Percentiles rank a stretch among this genome's conserved stretches.
Conservation (phyloP, 352 stramenopile species). For the Pythium phragmitis region DNA sequence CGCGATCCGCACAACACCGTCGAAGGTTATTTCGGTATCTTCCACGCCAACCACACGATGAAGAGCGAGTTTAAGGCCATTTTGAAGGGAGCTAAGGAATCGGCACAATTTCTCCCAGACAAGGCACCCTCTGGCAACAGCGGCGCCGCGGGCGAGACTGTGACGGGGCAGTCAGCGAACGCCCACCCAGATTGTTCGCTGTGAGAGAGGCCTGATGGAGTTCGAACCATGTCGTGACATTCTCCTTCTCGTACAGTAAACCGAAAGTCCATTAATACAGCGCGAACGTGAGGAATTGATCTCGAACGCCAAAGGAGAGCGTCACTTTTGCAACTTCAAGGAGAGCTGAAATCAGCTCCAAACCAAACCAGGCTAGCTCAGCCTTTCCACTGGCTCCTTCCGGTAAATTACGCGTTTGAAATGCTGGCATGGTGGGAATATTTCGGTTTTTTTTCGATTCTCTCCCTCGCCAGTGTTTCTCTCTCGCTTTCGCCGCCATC, state of each 20-base stretch:
- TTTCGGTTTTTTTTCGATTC: background rate
- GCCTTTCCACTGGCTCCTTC: background rate
- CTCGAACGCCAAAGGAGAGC: background rate
- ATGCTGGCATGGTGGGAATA: background rate
- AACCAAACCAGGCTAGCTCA: background rate
- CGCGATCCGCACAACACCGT: constrained; percentile 39
- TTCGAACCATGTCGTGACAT: background rate
- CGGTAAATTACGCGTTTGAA: constrained; percentile 11
- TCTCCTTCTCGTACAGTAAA: background rate
- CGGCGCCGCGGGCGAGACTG: background rate
- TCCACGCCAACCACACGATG: constrained; percentile 39
- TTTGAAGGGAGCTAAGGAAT: background rate
- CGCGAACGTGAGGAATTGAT: background rate
- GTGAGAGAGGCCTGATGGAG: background rate
- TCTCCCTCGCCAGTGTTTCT: background rate
- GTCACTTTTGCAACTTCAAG: too few relatives aligned
- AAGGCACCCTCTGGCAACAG: background rate
- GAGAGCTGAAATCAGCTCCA: background rate
- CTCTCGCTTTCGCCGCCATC: constrained; percentile 2
- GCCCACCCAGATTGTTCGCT: background rate
- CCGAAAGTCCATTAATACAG: background rate
- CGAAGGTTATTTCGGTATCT: constrained; percentile 64
- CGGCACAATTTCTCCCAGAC: background rate
- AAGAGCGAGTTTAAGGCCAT: constrained; percentile 41
- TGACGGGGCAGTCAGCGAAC: background rate